Evolutionary conservation across 768 basidiomycete genomes (phyloP).

Genomic region (Tremella mesenterica): DNA sequence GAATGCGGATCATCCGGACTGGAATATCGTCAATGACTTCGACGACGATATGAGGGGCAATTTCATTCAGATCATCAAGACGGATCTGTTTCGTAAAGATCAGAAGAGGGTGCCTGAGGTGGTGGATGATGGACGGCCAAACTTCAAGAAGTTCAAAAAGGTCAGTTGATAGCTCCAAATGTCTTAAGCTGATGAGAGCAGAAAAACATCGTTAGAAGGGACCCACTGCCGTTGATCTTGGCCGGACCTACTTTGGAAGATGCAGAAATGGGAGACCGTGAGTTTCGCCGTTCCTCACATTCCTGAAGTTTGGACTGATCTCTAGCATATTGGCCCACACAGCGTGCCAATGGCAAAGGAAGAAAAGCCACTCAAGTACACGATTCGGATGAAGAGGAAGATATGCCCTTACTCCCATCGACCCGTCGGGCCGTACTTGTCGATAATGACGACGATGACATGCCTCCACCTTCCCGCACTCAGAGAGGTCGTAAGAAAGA

Average conservation of each 20-base stretch:
- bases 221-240: conserved; percentile 27
- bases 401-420: conserved; percentile 1
- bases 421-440: conserved; percentile 4
- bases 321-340: conserved; percentile 31
- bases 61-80: conserved; percentile 40
- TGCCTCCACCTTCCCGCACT: neutral
- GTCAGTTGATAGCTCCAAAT: conserved; percentile 13
- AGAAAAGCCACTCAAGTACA: conserved; percentile 5
- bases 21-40: conserved; percentile 31
- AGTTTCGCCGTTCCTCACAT: neutral
- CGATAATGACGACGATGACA: conserved; percentile 13
- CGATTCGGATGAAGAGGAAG: conserved; percentile 11
- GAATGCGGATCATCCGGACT: conserved; percentile 28
- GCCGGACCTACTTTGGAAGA: conserved; percentile 17
- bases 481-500: no score
- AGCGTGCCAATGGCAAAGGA: conserved; percentile 5
- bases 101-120: conserved; percentile 9
- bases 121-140: conserved; percentile 29
- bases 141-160: conserved; percentile 46
- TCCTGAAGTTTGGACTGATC: conserved; percentile 1
- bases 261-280: conserved; percentile 33
- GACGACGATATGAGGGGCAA: conserved; percentile 40
- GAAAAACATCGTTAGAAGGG: conserved; percentile 28
- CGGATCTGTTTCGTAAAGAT: conserved; percentile 42
- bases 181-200: conserved; percentile 8